Evolutionary conservation across 75 land plant species (phyloP), one percentile per base, ranked within the genome.

Genomic region (Sequoia sempervirens): DNA sequence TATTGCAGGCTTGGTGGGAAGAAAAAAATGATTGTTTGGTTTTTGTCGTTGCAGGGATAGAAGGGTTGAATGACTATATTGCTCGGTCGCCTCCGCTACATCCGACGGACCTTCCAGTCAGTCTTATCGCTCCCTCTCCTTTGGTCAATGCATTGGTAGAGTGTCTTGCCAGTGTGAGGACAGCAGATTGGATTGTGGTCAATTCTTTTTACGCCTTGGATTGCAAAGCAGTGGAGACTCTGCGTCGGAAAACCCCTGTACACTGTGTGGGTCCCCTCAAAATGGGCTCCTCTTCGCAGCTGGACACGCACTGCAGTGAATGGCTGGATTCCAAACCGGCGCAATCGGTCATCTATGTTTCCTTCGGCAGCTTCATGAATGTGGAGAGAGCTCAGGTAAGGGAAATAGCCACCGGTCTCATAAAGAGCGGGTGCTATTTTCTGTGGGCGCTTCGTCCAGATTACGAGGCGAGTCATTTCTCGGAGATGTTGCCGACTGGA

Each of bases 291-390:
- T 13, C 41, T 14, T 73, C 75, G 15, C 20, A 18, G 75, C 5
- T 14, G 1, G 41, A 73, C 38, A 43, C 45, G 5, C 10, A 15
- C n/a, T 84, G 79, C 38, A 69, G 64, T 41, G 5, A 38, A 5
- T 87, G 88, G 88, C 86, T 87, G 7, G 88, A 87, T 11, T 32
- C 10, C 10, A 85, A 66, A 23, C 66, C 75, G 13, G 47, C 70
- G 3, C 28, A 1, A 2, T 86, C 89, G 37, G 82, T 88, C 3
- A 5, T 83, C 11, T 88, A 83, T 28, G 54, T 88, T 32, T 75
- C 89, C 32, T 88, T 37, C 43, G 66, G 69, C 28, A 88, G 87
- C 83, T 30, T 83, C 2, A 80, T 85, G 17, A 6, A 15, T 18
- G n/a, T 81, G 6, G 81, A 87, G 75, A 36, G 23, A 26, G 11